These are phyloP conservation scores for Coemansia sp. DNA, from an alignment of 192 early-diverging fungal species.

Conservation along the genomic window DNA sequence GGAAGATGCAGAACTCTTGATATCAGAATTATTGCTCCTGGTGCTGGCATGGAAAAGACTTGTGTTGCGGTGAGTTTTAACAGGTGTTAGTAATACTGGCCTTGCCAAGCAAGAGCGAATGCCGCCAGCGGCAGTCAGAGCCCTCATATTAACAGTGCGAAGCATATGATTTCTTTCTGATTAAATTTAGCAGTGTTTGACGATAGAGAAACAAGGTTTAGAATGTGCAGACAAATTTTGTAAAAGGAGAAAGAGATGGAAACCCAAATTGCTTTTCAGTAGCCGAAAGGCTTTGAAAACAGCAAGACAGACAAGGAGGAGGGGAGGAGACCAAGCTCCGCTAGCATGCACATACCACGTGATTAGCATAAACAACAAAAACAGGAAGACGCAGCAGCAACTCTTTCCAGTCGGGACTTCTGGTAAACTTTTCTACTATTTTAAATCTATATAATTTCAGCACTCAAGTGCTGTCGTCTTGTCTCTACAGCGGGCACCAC, in stretches of 20 bases:
- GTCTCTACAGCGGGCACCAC: background rate
- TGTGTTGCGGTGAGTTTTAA: background rate
- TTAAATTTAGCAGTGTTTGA: background rate
- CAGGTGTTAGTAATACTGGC: background rate
- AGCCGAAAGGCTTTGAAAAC: background rate
- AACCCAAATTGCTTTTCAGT: background rate
- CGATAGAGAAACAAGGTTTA: background rate
- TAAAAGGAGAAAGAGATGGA: background rate
- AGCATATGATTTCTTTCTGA: background rate
- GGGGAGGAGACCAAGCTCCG: background rate
- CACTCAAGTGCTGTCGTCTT: background rate
- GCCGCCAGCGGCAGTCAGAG: background rate
- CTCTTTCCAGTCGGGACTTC: background rate
- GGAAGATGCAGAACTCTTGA: conserved; percentile 7
- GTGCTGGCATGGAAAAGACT: background rate
- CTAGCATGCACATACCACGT: background rate
- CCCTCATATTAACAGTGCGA: background rate
- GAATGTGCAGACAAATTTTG: background rate
- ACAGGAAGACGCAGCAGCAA: background rate
- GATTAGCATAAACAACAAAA: background rate
- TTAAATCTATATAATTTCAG: background rate
- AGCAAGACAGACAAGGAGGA: background rate
- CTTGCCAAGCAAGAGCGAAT: background rate
- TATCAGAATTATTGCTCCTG: background rate
- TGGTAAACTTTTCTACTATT: background rate